Percentiles rank a stretch among this genome's conserved stretches.
Conservation (phyloP, 192 early-diverging fungal species). For the Lobosporangium transversale region DNA sequence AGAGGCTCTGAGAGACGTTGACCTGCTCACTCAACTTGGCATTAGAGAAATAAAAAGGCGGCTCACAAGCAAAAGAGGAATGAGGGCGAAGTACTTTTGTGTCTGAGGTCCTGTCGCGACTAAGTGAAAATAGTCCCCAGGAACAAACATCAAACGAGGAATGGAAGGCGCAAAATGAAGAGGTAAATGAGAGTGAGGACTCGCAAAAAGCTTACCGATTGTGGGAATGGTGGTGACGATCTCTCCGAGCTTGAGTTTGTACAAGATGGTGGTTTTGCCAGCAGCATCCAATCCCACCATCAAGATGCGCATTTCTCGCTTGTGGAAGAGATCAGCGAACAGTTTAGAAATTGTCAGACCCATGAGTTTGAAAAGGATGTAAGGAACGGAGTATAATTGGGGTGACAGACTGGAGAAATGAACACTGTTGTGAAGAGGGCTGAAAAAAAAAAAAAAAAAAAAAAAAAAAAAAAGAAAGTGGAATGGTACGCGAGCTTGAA, state of each 20-base stretch:
- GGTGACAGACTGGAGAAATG: background rate
- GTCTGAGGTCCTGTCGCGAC: too few species aligned
- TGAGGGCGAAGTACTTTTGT: too few species aligned
- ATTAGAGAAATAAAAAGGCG: too few species aligned
- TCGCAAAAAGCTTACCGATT: conserved; percentile 92
- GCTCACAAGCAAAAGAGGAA: too few species aligned
- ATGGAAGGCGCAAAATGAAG: too few species aligned
- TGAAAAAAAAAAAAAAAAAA: too few species aligned
- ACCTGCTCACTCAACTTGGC: too few species aligned
- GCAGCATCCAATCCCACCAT: conserved; percentile 97
- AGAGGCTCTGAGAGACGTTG: too few species aligned
- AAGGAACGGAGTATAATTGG: background rate
- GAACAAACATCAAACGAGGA: too few species aligned
- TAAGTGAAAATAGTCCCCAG: too few species aligned
- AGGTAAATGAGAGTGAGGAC: too few species aligned
- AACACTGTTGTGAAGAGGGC: background rate
- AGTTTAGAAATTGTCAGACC: conserved; percentile 86
- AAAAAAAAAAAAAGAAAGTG: background rate
- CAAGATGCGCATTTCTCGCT: conserved; percentile 96
- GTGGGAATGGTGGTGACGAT: conserved; percentile 99
- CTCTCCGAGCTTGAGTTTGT: conserved; percentile 98
- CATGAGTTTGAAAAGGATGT: conserved; percentile 75
- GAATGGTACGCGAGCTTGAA: too few species aligned
- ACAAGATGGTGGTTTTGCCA: conserved; percentile 98
- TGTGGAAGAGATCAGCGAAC: conserved; percentile 81